Evolutionary conservation across 805 yeast genomes (phyloP), one percentile per base, ranked within the genome.

Genomic region (Pichia exigua): DNA sequence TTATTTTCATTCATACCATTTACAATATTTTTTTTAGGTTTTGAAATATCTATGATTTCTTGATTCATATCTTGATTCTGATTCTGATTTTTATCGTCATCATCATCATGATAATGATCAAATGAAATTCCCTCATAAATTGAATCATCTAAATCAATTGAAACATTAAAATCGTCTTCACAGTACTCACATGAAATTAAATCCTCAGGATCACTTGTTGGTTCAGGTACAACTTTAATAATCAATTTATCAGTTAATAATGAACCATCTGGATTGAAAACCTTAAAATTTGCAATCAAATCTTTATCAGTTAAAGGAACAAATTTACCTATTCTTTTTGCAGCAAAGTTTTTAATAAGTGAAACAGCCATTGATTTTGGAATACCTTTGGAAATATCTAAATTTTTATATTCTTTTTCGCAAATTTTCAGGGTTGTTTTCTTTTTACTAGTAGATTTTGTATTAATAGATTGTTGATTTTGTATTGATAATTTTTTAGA

Each of bases 261-360:
- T 10, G 66, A 61, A 0, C 85, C 84, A 57, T 77, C 72, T 1
- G 64, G 59, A 48, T 71, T 73, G 46, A 62, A 68, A 8, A 83
- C 73, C 46, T 71, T 68, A 57, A 60, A 75, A 10, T 27, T 41
- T 1, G 79, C 69, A 11, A 56, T 54, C 50, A 81, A 59, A 42
- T 81, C 82, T 0, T 65, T 60, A 10, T 69, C 72, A 2, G 67
- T 53, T 10, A 85, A 61, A 4, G 69, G 59, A 10, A 82, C 75
- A 60, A 65, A 82, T 52, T 66, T 66, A 0, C 92, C 92, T 45
- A 61, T 65, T 11, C 65, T 60, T 21, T 46, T 27, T 4, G 35
- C 13, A 18, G n/a, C 39, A 42, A 52, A 50, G 12, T 50, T 22
- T 48, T 54, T 54, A 21, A 42, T 28, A n/a, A 53, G 27, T 11